Conservation (phyloP, 257 asterid species). For the Petunia secreta region DNA sequence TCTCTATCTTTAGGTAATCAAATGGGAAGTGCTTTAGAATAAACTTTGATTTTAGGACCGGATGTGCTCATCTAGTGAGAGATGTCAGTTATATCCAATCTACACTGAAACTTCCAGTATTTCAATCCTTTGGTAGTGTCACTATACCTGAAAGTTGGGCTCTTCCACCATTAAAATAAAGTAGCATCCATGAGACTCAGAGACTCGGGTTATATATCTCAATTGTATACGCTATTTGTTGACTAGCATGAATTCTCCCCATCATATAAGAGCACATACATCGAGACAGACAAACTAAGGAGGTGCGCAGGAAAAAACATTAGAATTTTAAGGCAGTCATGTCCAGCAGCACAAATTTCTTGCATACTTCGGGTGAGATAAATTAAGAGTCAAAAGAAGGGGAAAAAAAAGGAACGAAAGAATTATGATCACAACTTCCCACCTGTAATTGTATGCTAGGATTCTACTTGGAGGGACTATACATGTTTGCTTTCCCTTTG, state of each 20-base stretch:
- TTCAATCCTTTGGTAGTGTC: conserved; percentile 19
- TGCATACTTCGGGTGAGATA: background rate
- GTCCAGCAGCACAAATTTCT: background rate
- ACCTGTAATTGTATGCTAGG: background rate
- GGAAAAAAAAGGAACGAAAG: no score
- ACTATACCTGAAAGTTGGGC: background rate
- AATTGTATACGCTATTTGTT: background rate
- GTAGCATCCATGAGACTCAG: background rate
- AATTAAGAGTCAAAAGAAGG: no score
- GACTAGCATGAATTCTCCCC: background rate
- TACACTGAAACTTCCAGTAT: background rate
- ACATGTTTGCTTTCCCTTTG: background rate
- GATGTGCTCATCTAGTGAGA: background rate
- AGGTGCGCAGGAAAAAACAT: background rate
- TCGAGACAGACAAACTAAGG: background rate
- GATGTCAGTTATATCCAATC: background rate
- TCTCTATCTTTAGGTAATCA: background rate
- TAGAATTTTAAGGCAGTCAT: background rate
- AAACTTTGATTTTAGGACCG: background rate
- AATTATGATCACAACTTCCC: background rate
- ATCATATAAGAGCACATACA: background rate
- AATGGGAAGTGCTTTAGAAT: background rate
- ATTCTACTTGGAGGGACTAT: background rate
- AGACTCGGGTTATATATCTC: background rate
- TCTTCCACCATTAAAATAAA: background rate